A percentile compares a stretch with the other conserved stretches of the same genome.
These are phyloP conservation scores for Macrocybe sp. DNA, from an alignment of 1,284 basidiomycete genomes.

Conservation along the genomic window DNA sequence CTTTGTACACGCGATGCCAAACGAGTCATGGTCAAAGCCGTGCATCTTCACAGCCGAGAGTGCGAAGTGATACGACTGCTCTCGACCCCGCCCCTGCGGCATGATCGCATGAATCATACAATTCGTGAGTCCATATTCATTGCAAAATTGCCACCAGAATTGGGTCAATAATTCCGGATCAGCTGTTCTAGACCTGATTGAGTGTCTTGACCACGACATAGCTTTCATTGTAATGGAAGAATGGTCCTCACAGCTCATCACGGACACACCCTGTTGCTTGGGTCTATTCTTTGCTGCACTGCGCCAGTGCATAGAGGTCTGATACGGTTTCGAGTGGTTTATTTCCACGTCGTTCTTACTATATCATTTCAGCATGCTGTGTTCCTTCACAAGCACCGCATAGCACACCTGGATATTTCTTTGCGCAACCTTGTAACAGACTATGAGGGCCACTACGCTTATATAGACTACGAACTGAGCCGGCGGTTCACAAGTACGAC, in stretches of 20 bases:
- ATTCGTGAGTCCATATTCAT: conserved; percentile 50
- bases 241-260: conserved; percentile 62
- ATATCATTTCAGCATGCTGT: conserved; percentile 44
- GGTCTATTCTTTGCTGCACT: conserved; percentile 50
- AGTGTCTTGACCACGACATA: conserved; percentile 44
- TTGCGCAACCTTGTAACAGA: conserved; percentile 64
- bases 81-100: conserved; percentile 43
- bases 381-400: conserved; percentile 62
- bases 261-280: conserved; percentile 46
- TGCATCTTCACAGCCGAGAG: conserved; percentile 57
- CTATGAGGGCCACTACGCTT: conserved; percentile 56
- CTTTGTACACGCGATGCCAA: conserved; percentile 42
- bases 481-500: conserved; percentile 38
- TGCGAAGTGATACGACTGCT: conserved; percentile 51
- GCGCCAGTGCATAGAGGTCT: conserved; percentile 62
- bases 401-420: conserved; percentile 71
- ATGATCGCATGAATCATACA: conserved; percentile 65
- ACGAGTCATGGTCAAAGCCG: conserved; percentile 63
- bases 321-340: conserved; percentile 6
- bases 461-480: conserved; percentile 71
- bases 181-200: conserved; percentile 65
- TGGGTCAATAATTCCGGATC: not conserved
- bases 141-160: too few relatives aligned
- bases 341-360: not conserved
- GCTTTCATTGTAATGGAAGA: conserved; percentile 75